Conservation (phyloP, 2,329 filamentous ascomycete species). For the Akanthomyces uredinophilus region DNA sequence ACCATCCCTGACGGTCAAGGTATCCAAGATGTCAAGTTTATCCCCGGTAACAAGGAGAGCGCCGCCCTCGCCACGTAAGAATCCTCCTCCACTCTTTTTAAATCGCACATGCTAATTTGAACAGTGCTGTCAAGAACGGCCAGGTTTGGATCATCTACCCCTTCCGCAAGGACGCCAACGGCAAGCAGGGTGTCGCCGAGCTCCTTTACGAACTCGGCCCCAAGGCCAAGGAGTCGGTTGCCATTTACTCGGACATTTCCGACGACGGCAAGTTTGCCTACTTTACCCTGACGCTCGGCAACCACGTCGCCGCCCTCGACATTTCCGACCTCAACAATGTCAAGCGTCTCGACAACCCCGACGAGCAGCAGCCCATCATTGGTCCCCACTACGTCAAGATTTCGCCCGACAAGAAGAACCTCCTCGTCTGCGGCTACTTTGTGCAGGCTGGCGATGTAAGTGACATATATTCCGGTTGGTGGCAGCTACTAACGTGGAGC, state of each 20-base stretch:
- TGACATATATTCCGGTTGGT: neutral
- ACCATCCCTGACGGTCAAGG: conserved; percentile 54
- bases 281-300: conserved; percentile 55
- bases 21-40: conserved; percentile 63
- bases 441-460: conserved; percentile 52
- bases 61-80: conserved; percentile 51
- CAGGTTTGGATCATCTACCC: conserved; percentile 64
- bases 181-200: conserved; percentile 53
- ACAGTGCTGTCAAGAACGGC: conserved; percentile 49
- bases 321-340: conserved; percentile 56
- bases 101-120: neutral
- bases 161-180: conserved; percentile 48
- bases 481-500: neutral
- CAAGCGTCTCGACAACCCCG: conserved; percentile 56
- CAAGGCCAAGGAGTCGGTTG: conserved; percentile 49
- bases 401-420: conserved; percentile 58
- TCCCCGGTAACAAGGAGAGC: conserved; percentile 52
- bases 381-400: conserved; percentile 62
- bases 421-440: conserved; percentile 62
- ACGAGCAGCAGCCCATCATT: conserved; percentile 53
- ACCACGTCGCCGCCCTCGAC: conserved; percentile 58
- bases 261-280: conserved; percentile 54
- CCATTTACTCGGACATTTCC: conserved; percentile 57
- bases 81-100: too few relatives aligned
- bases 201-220: conserved; percentile 54